Evolutionary conservation across 345 rosid species (phyloP), one percentile per base, ranked within the genome.

Genomic region (Geranium brycei): DNA sequence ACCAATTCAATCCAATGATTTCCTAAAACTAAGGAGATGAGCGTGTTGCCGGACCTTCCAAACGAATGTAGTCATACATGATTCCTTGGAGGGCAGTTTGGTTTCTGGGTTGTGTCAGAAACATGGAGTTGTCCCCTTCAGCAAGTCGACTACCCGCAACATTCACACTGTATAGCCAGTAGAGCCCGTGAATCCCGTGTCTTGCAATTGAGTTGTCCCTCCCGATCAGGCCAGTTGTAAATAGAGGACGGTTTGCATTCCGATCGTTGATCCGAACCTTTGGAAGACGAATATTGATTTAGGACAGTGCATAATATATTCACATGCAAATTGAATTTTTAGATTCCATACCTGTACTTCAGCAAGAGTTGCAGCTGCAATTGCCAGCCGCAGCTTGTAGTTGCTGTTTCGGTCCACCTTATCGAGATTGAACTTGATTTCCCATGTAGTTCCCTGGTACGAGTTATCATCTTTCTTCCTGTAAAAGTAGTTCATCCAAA

Each of bases 131-230:
- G 1, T 76, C 72, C 7, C 92, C 95, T 19, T 51, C 61, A 31
- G 61, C 66, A 28, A 91, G 76, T 73, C 65, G 67, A 65, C 68
- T 11, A 30, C 86, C 84, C 2, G 81, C 76, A 0, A 91, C 72
- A 19, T 75, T 73, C 61, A 87, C 75, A 31, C 51, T 69, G 73
- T 68, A 86, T 13, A 82, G 62, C 85, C 87, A 71, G 69, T 87
- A 84, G 14, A 86, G 77, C 10, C 97, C 97, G 71, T 86, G 95
- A 31, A 88, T 86, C 63, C 97, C 97, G 51, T 91, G 97, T 62
- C 95, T 84, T 28, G 89, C 89, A 11, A 91, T 80, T 47, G 95
- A 76, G 58, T 91, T 91, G 68, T 91, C 95, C 63, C 65, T 80
- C 6, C 95, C 95, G 19, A 86, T 91, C 57, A 70, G 10, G 28